These are phyloP conservation scores for Irpex sp. DNA, from an alignment of 1,284 basidiomycete species.

Conservation along the genomic window DNA sequence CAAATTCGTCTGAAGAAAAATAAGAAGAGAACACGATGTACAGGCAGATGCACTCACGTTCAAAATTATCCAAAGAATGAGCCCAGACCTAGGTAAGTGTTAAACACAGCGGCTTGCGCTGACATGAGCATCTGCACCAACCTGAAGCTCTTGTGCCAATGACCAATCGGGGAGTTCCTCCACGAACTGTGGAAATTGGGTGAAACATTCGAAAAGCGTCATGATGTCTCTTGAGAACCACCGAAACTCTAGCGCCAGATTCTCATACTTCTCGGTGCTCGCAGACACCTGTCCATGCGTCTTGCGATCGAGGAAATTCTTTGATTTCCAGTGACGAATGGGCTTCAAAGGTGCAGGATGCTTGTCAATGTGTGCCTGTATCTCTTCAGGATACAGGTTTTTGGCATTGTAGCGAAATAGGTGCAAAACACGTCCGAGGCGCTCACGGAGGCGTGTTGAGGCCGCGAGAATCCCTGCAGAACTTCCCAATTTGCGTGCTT, in stretches of 20 bases:
- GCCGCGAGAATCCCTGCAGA: too few relatives aligned
- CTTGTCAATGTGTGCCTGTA: background rate
- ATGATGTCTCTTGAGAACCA: constrained; percentile 65
- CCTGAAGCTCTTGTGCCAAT: constrained; percentile 12
- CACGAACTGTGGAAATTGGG: constrained; percentile 57
- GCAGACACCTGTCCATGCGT: background rate
- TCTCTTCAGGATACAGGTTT: constrained; percentile 71
- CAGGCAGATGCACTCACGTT: too few relatives aligned
- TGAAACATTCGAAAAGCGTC: constrained; percentile 71
- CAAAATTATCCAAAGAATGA: constrained; percentile 9
- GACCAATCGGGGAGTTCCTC: constrained; percentile 19
- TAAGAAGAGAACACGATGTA: constrained; percentile 26
- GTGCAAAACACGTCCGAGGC: too few relatives aligned
- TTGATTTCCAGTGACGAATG: background rate
- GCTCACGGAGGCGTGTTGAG: too few relatives aligned
- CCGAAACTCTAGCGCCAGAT: constrained; percentile 50
- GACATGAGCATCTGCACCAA: background rate
- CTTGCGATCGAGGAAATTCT: background rate
- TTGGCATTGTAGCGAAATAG: too few relatives aligned
- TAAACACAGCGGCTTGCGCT: too few relatives aligned
- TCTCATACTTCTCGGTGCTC: background rate
- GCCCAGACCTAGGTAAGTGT: constrained; percentile 19
- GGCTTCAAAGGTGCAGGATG: background rate
- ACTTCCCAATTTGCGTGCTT: too few relatives aligned
- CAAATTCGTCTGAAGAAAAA: constrained; percentile 72